phyloP scores from a whole-genome alignment of 768 basidiomycete genomes.

The Boletus pseudo-olivaceus region DNA sequence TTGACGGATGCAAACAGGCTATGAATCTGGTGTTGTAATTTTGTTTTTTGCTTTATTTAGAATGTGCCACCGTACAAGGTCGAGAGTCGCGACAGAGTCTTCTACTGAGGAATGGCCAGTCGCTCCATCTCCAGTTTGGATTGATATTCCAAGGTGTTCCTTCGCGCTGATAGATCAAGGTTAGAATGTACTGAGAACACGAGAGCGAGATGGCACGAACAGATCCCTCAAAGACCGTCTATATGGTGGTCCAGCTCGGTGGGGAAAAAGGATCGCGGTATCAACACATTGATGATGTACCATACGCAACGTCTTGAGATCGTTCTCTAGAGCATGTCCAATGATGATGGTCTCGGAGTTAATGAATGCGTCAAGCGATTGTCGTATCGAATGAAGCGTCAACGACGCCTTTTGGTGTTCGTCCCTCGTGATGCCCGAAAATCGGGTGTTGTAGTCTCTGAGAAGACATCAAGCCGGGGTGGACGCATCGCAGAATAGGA shows the following conservation, averaged over 20 bases:
- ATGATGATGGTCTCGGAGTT: constrained; percentile 81
- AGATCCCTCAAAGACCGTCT: constrained; percentile 78
- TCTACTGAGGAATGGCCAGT: constrained; percentile 88
- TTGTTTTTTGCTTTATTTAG: constrained; percentile 50
- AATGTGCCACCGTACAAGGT: constrained; percentile 82
- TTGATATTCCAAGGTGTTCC: constrained; percentile 74
- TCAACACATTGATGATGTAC: constrained; percentile 85
- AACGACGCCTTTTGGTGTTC: constrained; percentile 58
- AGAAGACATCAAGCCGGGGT: constrained; percentile 1
- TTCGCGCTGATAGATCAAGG: constrained; percentile 51
- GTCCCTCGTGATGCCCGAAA: constrained; percentile 74
- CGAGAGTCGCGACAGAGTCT: constrained; percentile 84
- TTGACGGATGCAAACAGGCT: constrained; percentile 1
- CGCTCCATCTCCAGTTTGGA: constrained; percentile 74
- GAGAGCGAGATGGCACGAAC: constrained; percentile 38
- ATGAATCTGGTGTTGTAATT: constrained; percentile 14
- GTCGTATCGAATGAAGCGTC: constrained; percentile 62
- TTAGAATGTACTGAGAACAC: constrained; percentile 5
- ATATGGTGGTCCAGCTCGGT: constrained; percentile 71
- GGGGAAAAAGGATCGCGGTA: constrained; percentile 85
- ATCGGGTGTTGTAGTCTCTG: constrained; percentile 91
- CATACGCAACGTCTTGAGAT: constrained; percentile 85
- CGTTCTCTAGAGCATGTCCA: constrained; percentile 92
- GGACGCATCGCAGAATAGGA: not conserved
- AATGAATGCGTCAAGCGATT: constrained; percentile 67